Percentiles rank a stretch among this genome's conserved stretches.
phyloP scores from a whole-genome alignment of 192 early-diverging fungal genomes.

The Mortierella hygrophila region DNA sequence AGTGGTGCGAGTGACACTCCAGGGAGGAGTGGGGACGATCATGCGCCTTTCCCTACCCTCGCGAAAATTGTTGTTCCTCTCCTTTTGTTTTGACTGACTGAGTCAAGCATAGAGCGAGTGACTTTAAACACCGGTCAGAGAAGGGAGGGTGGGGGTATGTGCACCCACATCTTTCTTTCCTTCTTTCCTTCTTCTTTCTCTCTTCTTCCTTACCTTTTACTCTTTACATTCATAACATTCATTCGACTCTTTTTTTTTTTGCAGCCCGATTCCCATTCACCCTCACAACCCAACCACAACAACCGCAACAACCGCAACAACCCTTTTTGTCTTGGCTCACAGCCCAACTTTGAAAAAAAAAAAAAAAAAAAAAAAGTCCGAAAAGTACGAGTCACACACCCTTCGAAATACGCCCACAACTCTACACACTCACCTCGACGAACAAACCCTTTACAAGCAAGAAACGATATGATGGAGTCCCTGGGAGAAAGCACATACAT shows the following conservation, averaged over 20 bases:
- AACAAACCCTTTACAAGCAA: not conserved
- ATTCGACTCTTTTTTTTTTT: not conserved
- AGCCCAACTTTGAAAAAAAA: not conserved
- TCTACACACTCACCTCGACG: not conserved
- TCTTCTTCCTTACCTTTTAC: not conserved
- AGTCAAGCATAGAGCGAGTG: not conserved
- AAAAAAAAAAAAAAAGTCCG: constrained; percentile 2
- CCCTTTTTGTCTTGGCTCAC: not conserved
- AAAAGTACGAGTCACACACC: constrained; percentile 5
- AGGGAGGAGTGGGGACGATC: too few species aligned
- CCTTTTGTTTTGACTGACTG: not conserved
- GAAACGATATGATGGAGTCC: not conserved
- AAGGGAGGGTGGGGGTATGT: not conserved
- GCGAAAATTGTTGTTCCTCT: too few species aligned
- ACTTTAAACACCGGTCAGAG: not conserved
- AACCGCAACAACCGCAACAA: not conserved
- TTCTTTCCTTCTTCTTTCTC: not conserved
- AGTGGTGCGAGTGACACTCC: too few species aligned
- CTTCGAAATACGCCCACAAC: not conserved
- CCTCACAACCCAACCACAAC: not conserved
- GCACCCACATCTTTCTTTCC: not conserved
- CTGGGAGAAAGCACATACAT: not conserved
- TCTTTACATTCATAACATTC: not conserved
- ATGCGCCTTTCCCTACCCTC: too few species aligned
- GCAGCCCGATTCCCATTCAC: not conserved